Conservation (phyloP, 2,329 filamentous ascomycete species). For the Davidsoniella neocaledoniae region DNA sequence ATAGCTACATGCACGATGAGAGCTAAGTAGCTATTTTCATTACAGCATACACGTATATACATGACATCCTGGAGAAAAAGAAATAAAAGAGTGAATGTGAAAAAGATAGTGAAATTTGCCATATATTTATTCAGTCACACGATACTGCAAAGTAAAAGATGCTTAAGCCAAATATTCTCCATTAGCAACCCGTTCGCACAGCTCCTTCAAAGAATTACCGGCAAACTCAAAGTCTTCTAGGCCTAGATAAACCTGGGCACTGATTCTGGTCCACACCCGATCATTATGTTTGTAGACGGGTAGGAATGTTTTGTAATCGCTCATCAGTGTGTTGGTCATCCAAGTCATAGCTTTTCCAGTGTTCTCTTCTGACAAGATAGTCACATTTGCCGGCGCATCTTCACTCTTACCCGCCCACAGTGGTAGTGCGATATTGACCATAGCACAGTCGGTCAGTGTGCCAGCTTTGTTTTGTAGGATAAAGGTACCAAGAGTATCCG, state of each 20-base stretch:
- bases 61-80: too few relatives aligned
- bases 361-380: conserved; percentile 19
- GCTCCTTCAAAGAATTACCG: conserved; percentile 37
- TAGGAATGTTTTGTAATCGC: conserved; percentile 56
- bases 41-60: too few relatives aligned
- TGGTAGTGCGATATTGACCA: conserved; percentile 62
- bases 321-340: conserved; percentile 35
- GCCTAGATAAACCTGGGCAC: conserved; percentile 74
- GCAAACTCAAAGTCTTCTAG: conserved; percentile 60
- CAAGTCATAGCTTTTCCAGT: conserved; percentile 32
- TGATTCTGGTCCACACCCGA: conserved; percentile 54
- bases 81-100: too few relatives aligned
- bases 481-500: conserved; percentile 48
- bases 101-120: not conserved
- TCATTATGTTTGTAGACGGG: conserved; percentile 43
- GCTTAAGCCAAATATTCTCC: conserved; percentile 17
- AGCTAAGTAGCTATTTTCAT: too few relatives aligned
- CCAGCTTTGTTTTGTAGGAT: conserved; percentile 49
- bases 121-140: not conserved
- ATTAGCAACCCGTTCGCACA: conserved; percentile 26
- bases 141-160: not conserved
- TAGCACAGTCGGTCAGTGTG: conserved; percentile 47
- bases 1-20: too few relatives aligned
- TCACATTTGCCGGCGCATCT: conserved; percentile 16
- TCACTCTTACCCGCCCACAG: conserved; percentile 23